These are phyloP conservation scores for Fusarium falciforme DNA, from an alignment of 2,329 filamentous ascomycete genomes.

Conservation along the genomic window DNA sequence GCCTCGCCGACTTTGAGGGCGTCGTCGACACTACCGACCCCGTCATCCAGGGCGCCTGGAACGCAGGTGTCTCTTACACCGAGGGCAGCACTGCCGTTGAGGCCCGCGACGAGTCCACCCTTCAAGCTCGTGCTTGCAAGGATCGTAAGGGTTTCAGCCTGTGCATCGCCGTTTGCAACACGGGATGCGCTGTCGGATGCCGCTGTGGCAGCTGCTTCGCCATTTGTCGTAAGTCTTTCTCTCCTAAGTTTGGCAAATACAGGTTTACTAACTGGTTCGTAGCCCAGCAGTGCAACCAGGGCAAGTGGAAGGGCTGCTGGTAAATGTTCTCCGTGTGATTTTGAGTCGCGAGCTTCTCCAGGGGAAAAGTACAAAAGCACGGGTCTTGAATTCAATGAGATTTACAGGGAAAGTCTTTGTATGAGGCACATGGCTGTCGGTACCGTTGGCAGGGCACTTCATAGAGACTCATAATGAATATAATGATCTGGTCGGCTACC, in stretches of 20 bases:
- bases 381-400: not conserved
- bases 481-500: too few relatives aligned
- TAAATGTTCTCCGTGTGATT: too few relatives aligned
- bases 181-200: not conserved
- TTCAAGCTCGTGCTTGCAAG: not conserved
- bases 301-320: not conserved
- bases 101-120: not conserved
- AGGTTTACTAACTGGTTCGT: not conserved
- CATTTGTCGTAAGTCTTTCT: constrained; percentile 4
- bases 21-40: not conserved
- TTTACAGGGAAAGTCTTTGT: not conserved
- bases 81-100: not conserved
- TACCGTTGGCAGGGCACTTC: too few relatives aligned
- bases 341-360: not conserved
- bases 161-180: constrained; percentile 1
- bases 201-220: not conserved
- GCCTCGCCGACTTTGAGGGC: not conserved
- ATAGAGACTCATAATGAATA: too few relatives aligned
- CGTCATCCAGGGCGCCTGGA: not conserved
- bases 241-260: too few relatives aligned
- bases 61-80: not conserved
- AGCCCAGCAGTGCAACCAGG: not conserved
- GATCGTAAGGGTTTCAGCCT: not conserved
- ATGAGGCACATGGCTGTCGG: too few relatives aligned
- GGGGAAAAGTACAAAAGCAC: not conserved